Base-by-base conservation (phyloP, 2,329 filamentous ascomycete species). In the Pyrenophora teres region DNA sequence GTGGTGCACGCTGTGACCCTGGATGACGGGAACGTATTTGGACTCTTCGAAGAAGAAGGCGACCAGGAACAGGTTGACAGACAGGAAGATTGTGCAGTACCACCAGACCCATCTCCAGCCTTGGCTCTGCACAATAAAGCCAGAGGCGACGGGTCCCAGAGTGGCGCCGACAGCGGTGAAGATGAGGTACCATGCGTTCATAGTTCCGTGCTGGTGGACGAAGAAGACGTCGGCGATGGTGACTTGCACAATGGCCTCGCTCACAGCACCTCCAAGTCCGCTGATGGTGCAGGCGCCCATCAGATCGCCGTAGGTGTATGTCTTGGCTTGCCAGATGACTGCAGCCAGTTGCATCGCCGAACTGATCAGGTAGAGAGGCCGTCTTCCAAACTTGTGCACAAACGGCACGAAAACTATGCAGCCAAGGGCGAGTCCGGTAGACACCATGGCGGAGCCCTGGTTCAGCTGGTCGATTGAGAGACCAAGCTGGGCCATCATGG, bases 31-130 rank as follows among this genome's bases (percentile, higher is more conserved):
- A 15, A 52, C 41, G 33, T 59, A 57, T 40, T 60, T 62, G 1
- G 56, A 51, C 47, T 65, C 80, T 37, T 81, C 77, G 46, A 76
- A 81, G 10, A 70, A 54, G 44, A 81, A 79, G 1, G 78, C 7
- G 35, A 80, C 73, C 9, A 74, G 51, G 3, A 80, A 3, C 0
- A 80, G 47, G 5, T 69, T 65, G 7, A 67, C 48, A 2, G 72
- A 71, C 19, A 79, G 66, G 27, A 79, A 64, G 41, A 79, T 77
- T 15, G 67, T 67, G 38, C 64, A 74, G 71, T 72, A 81, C 78
- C 78, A 80, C 73, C 74, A 81, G 74, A 78, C 79, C 73, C 73
- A 81, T 10, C 79, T 68, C 80, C 80, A 83, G 0, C 77, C 79
- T 57, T 77, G 73, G 1, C 64, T 62, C 0, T 65, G 59, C 0